Percentiles rank a stretch among this genome's conserved stretches.
Evolutionary conservation across 306 rosid species (phyloP).

Genomic region (Vigna nakashimae): DNA sequence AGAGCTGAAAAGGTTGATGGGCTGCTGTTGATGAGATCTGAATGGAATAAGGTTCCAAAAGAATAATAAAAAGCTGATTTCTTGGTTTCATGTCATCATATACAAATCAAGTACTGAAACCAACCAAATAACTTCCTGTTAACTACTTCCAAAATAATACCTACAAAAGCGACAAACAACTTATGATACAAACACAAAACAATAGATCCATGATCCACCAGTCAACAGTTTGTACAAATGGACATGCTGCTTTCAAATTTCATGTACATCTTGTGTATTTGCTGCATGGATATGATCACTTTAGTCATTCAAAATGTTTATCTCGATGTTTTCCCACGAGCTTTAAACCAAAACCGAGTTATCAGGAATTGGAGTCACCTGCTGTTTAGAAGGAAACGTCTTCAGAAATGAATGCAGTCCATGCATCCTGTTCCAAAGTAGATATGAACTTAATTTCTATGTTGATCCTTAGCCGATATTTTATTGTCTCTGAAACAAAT

Average conservation of each 20-base stretch:
- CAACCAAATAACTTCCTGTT: constrained; percentile 37
- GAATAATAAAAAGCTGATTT: constrained; percentile 28
- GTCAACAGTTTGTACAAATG: constrained; percentile 47
- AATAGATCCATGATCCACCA: constrained; percentile 30
- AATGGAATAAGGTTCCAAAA: constrained; percentile 29
- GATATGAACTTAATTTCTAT: constrained; percentile 7
- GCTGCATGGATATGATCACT: constrained; percentile 29
- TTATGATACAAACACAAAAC: constrained; percentile 45
- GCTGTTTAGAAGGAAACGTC: constrained; percentile 64
- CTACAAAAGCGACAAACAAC: constrained; percentile 50
- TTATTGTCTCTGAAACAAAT: constrained; percentile 1
- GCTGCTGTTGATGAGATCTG: neutral
- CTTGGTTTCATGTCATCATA: constrained; percentile 46
- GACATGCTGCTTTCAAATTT: constrained; percentile 44
- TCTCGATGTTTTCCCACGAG: constrained; percentile 29
- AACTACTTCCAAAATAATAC: constrained; percentile 48
- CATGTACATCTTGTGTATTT: constrained; percentile 33
- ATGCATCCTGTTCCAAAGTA: constrained; percentile 73
- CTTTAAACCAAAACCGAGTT: constrained; percentile 42
- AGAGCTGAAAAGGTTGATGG: constrained; percentile 15
- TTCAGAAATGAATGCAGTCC: constrained; percentile 82
- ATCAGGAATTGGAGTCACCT: constrained; percentile 35
- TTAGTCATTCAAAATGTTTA: constrained; percentile 19
- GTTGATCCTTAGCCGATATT: constrained; percentile 1
- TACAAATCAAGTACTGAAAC: constrained; percentile 43